Evolutionary conservation across 1,284 basidiomycete species (phyloP).

Genomic region (Ustilago esculenta): DNA sequence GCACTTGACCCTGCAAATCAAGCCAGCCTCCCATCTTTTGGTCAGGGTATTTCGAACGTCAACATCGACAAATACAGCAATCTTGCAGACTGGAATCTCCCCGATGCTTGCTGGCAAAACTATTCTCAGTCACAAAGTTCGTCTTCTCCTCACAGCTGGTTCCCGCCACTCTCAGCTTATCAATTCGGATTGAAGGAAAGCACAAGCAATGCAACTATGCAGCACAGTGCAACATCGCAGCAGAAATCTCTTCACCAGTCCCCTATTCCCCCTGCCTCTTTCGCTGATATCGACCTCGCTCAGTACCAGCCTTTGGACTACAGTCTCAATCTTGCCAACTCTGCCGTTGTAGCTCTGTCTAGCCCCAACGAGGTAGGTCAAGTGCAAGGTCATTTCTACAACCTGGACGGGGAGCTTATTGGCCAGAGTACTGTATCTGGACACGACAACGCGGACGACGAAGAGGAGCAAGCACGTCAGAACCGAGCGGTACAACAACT

Average conservation of each 20-base stretch:
- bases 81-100: constrained; percentile 20
- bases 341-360: constrained; percentile 18
- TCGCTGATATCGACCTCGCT: background rate
- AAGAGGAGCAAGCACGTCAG: constrained; percentile 20
- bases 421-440: constrained; percentile 2
- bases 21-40: background rate
- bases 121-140: background rate
- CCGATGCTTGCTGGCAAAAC: constrained; percentile 11
- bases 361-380: constrained; percentile 11
- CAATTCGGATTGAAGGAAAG: no score
- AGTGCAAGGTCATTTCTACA: constrained; percentile 18
- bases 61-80: constrained; percentile 1
- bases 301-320: background rate
- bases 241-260: background rate
- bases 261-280: background rate
- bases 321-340: constrained; percentile 4
- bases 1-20: constrained; percentile 10
- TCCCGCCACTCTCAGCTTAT: no score
- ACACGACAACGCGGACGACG: background rate
- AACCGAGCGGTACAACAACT: constrained; percentile 16
- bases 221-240: background rate
- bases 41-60: background rate
- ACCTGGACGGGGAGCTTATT: constrained; percentile 18
- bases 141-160: no score
- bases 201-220: background rate